Conservation (phyloP, 768 basidiomycete genomes). For the Xerocomellus dryophilus region DNA sequence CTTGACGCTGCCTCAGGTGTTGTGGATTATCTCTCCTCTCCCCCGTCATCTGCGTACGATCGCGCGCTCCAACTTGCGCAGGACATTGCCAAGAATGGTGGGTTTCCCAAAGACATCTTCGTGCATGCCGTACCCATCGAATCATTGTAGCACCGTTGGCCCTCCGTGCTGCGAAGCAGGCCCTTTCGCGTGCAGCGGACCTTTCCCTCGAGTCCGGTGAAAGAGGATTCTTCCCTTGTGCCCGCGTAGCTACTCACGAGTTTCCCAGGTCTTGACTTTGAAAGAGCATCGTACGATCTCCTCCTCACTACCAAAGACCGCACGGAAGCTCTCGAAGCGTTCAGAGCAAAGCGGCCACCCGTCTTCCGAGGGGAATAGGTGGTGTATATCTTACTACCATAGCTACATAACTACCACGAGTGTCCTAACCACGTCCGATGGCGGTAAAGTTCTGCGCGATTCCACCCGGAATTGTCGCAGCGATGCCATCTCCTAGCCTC, state of each 20-base stretch:
- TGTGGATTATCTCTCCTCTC: slow-evolving; percentile 73
- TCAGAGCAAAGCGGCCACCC: slow-evolving; percentile 78
- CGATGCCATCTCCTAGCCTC: slow-evolving; percentile 54
- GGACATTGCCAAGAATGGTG: slow-evolving; percentile 66
- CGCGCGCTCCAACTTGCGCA: slow-evolving; percentile 68
- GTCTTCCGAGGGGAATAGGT: slow-evolving; percentile 74
- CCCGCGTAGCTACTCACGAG: neutral
- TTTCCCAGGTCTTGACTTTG: slow-evolving; percentile 79
- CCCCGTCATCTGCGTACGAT: slow-evolving; percentile 61
- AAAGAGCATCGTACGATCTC: slow-evolving; percentile 79
- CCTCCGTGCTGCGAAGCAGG: slow-evolving; percentile 82
- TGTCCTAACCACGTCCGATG: slow-evolving; percentile 43
- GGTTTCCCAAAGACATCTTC: slow-evolving; percentile 8
- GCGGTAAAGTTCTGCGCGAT: slow-evolving; percentile 55
- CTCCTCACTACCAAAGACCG: slow-evolving; percentile 75
- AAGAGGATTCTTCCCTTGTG: neutral
- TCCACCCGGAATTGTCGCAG: slow-evolving; percentile 57
- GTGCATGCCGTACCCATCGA: neutral
- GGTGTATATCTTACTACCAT: slow-evolving; percentile 2
- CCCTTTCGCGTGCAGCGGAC: slow-evolving; percentile 77
- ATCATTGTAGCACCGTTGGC: slow-evolving; percentile 69
- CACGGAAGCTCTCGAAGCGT: slow-evolving; percentile 79
- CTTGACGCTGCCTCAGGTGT: slow-evolving; percentile 50
- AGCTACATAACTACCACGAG: neutral
- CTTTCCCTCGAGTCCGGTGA: slow-evolving; percentile 73